These are phyloP conservation scores for Grigorovia yakushimaensis DNA, from an alignment of 805 yeast species.

Conservation along the genomic window DNA sequence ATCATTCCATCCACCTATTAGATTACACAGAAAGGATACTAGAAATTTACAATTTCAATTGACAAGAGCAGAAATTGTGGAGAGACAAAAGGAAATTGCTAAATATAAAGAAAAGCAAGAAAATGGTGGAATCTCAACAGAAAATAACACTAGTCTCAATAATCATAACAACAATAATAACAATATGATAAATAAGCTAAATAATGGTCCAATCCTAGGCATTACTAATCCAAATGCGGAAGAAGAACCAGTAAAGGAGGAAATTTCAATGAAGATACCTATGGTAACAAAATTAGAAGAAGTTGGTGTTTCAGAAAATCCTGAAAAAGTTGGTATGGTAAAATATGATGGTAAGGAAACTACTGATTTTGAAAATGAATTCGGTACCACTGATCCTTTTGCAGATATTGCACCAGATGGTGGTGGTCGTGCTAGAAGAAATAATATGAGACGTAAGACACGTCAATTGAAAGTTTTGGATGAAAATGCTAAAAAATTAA, in stretches of 20 bases:
- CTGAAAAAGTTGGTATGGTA: slow-evolving; percentile 33
- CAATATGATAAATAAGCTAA: neutral
- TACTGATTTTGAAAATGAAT: slow-evolving; percentile 34
- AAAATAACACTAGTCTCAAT: slow-evolving; percentile 9
- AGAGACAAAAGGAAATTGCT: slow-evolving; percentile 41
- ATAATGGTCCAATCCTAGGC: neutral
- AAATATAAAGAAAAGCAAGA: slow-evolving; percentile 29
- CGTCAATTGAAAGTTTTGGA: slow-evolving; percentile 73
- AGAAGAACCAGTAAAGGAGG: neutral
- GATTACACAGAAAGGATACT: slow-evolving; percentile 91
- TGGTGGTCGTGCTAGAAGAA: slow-evolving; percentile 59
- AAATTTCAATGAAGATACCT: slow-evolving; percentile 1
- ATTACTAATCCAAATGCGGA: slow-evolving; percentile 8
- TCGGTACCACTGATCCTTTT: slow-evolving; percentile 29
- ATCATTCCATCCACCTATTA: slow-evolving; percentile 71
- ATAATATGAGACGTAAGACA: slow-evolving; percentile 65
- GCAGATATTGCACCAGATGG: slow-evolving; percentile 89
- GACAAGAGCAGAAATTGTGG: slow-evolving; percentile 66
- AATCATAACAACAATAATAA: slow-evolving; percentile 2
- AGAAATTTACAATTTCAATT: slow-evolving; percentile 80
- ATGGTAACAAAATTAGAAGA: slow-evolving; percentile 29
- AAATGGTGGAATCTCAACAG: neutral
- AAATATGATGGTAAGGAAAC: slow-evolving; percentile 32
- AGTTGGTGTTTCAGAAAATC: slow-evolving; percentile 30
- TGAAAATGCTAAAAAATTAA: slow-evolving; percentile 69